Conservation (phyloP, 495 filamentous ascomycete species). For the Lophium mytilinum region DNA sequence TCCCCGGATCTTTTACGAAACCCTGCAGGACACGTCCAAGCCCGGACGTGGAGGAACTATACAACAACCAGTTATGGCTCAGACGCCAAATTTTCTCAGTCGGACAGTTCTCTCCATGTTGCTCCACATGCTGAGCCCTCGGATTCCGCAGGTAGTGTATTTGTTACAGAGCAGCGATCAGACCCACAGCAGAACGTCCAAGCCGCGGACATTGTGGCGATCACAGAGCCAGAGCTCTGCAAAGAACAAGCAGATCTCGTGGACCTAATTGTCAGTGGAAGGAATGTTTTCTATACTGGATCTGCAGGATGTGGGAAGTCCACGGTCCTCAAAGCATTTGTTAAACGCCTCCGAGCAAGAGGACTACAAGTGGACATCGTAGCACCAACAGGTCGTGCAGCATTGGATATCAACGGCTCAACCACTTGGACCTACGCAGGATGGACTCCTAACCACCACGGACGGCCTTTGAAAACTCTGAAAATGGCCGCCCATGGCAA, state of each 20-base stretch:
- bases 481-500: slow-evolving; percentile 17
- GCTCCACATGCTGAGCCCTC: too few species aligned
- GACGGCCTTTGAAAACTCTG: slow-evolving; percentile 25
- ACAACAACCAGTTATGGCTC: too few species aligned
- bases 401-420: slow-evolving; percentile 44
- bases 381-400: slow-evolving; percentile 50
- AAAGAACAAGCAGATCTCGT: slow-evolving; percentile 43
- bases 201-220: slow-evolving; percentile 3
- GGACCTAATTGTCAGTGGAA: slow-evolving; percentile 38
- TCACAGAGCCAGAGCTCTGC: slow-evolving; percentile 29
- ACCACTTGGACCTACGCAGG: slow-evolving; percentile 50
- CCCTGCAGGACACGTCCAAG: too few species aligned
- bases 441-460: slow-evolving; percentile 37
- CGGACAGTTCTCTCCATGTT: too few species aligned
- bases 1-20: background rate
- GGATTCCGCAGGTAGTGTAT: too few species aligned
- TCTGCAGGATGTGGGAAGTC: slow-evolving; percentile 56
- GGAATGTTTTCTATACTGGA: slow-evolving; percentile 56
- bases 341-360: slow-evolving; percentile 28
- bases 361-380: slow-evolving; percentile 41
- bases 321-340: slow-evolving; percentile 45
- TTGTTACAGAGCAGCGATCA: too few species aligned
- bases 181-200: too few species aligned
- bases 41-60: too few species aligned
- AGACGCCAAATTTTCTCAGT: too few species aligned